A percentile compares a stretch with the other conserved stretches of the same genome.
These are phyloP conservation scores for Pichia membranifaciens DNA, from an alignment of 805 yeast species.

Conservation along the genomic window DNA sequence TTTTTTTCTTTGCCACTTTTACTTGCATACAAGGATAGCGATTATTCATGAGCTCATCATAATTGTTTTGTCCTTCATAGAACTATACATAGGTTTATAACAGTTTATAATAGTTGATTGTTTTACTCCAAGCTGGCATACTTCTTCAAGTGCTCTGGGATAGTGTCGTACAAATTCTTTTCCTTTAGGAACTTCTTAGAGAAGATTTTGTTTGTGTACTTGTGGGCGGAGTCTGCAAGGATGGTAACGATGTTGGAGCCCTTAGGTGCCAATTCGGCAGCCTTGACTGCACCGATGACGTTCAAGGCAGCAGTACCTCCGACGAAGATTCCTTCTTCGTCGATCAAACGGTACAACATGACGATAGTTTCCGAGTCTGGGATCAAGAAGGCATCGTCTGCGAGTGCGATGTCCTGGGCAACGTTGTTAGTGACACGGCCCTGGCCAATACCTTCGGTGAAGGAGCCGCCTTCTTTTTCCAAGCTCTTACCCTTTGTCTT, in stretches of 20 bases:
- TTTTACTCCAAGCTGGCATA: constrained; percentile 49
- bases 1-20: not conserved
- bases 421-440: constrained; percentile 86
- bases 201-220: constrained; percentile 78
- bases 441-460: constrained; percentile 96
- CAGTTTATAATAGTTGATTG: not conserved
- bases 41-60: too few relatives aligned
- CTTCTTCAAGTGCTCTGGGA: constrained; percentile 67
- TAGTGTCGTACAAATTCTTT: constrained; percentile 56
- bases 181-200: constrained; percentile 69
- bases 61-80: not conserved
- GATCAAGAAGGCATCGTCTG: constrained; percentile 76
- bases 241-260: constrained; percentile 79
- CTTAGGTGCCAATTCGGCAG: constrained; percentile 72
- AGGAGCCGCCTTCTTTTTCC: constrained; percentile 74
- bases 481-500: constrained; percentile 61
- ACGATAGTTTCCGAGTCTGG: constrained; percentile 76
- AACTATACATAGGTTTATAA: not conserved
- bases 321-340: constrained; percentile 83
- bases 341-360: constrained; percentile 77
- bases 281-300: constrained; percentile 80
- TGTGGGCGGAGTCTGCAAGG: constrained; percentile 87
- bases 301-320: constrained; percentile 92
- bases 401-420: constrained; percentile 58
- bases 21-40: not conserved